Evolutionary conservation across 2,329 filamentous ascomycete species (phyloP).

Genomic region (Sclerotinia glacialis): DNA sequence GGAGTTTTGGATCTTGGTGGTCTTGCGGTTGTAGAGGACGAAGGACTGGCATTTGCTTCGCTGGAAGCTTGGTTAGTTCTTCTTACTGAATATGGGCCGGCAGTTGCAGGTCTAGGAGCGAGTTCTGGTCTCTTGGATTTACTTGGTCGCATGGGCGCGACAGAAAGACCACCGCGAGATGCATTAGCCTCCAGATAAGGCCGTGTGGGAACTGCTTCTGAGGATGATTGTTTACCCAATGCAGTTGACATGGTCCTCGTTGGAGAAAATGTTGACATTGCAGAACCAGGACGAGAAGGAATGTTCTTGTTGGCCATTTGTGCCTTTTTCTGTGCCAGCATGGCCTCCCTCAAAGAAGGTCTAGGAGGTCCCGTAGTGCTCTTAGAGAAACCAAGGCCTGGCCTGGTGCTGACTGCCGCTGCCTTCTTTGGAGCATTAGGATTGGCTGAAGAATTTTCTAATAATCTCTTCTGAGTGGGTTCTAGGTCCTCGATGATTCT

Average conservation of each 20-base stretch:
- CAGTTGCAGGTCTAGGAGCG: slow-evolving; percentile 59
- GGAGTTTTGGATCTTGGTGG: slow-evolving; percentile 48
- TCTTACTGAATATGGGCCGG: slow-evolving; percentile 62
- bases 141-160: slow-evolving; percentile 60
- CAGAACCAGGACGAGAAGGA: slow-evolving; percentile 58
- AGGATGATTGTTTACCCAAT: slow-evolving; percentile 39
- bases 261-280: slow-evolving; percentile 61
- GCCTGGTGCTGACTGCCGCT: slow-evolving; percentile 50
- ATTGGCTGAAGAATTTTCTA: slow-evolving; percentile 82
- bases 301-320: slow-evolving; percentile 51
- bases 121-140: slow-evolving; percentile 52
- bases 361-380: slow-evolving; percentile 57
- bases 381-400: slow-evolving; percentile 60
- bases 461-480: slow-evolving; percentile 69
- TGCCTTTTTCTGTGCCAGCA: slow-evolving; percentile 76
- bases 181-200: slow-evolving; percentile 44
- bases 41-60: slow-evolving; percentile 37
- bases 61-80: slow-evolving; percentile 38
- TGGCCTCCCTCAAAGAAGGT: slow-evolving; percentile 74
- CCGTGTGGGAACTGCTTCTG: slow-evolving; percentile 43
- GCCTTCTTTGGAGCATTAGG: slow-evolving; percentile 63
- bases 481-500: slow-evolving; percentile 80
- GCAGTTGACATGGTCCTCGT: slow-evolving; percentile 43
- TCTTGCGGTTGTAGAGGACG: slow-evolving; percentile 40
- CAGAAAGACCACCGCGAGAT: slow-evolving; percentile 57